A percentile compares a stretch with the other conserved stretches of the same genome.
These are phyloP conservation scores for Avicennia marina DNA, from an alignment of 257 asterid species.

Conservation along the genomic window DNA sequence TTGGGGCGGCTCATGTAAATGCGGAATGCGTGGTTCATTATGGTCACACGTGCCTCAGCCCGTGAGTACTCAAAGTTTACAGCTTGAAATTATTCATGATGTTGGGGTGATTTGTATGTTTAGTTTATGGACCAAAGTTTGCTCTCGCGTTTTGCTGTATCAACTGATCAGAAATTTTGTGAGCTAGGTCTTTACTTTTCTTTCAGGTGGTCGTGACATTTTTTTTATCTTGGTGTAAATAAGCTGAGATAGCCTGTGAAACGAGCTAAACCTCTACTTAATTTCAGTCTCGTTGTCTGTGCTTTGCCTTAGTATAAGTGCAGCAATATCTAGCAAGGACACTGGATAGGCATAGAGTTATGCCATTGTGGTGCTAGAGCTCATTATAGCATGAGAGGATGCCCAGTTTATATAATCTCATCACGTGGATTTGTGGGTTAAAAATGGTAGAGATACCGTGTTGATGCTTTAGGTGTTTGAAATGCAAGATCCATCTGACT, in stretches of 20 bases:
- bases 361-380: too few species aligned
- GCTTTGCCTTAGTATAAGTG: neutral
- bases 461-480: too few species aligned
- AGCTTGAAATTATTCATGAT: too few species aligned
- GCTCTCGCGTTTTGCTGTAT: too few species aligned
- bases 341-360: too few species aligned
- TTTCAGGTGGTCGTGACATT: too few species aligned
- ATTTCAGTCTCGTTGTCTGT: neutral
- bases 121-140: too few species aligned
- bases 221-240: neutral
- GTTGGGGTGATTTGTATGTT: neutral
- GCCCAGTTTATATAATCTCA: neutral
- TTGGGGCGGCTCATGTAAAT: conserved; percentile 86
- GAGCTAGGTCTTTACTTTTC: too few species aligned
- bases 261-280: neutral
- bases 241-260: neutral
- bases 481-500: too few species aligned
- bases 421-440: neutral
- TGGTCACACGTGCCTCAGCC: conserved; percentile 94
- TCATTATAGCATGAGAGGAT: too few species aligned
- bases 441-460: neutral
- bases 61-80: too few species aligned
- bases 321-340: neutral
- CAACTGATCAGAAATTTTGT: too few species aligned
- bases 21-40: conserved; percentile 73